These are phyloP conservation scores for Phytophthora fragariaefolia DNA, from an alignment of 352 stramenopile species.

Conservation along the genomic window DNA sequence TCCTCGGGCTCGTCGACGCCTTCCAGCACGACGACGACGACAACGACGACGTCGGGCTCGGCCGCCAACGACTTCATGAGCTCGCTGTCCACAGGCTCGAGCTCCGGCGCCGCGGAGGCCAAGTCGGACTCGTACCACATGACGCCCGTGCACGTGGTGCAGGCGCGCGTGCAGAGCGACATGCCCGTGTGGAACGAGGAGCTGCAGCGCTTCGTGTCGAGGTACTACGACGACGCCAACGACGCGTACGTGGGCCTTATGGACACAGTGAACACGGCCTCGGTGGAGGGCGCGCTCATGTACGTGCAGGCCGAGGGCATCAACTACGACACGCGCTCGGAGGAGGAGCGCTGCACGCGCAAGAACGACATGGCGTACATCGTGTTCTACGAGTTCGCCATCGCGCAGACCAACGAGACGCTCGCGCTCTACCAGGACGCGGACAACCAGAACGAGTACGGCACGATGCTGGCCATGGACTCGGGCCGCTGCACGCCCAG, in stretches of 20 bases:
- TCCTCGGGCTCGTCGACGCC: too few species aligned
- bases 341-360: conserved; percentile 61
- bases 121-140: conserved; percentile 68
- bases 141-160: conserved; percentile 69
- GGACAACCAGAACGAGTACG: conserved; percentile 64
- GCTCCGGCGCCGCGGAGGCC: conserved; percentile 17
- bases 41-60: conserved; percentile 31
- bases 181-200: conserved; percentile 59
- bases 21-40: conserved; percentile 17
- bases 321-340: conserved; percentile 75
- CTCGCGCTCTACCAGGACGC: conserved; percentile 66
- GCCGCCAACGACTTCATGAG: conserved; percentile 48
- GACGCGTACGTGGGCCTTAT: conserved; percentile 66
- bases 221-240: conserved; percentile 58
- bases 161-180: conserved; percentile 79
- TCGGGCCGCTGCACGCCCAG: conserved; percentile 63
- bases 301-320: conserved; percentile 89
- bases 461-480: conserved; percentile 73
- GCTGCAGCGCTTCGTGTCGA: conserved; percentile 67
- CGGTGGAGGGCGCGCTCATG: conserved; percentile 85
- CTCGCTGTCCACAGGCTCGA: conserved; percentile 31
- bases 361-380: conserved; percentile 87
- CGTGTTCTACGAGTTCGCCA: conserved; percentile 84
- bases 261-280: conserved; percentile 86
- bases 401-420: conserved; percentile 82